phyloP scores from a whole-genome alignment of 768 basidiomycete genomes.

The Baorangia bicolor region DNA sequence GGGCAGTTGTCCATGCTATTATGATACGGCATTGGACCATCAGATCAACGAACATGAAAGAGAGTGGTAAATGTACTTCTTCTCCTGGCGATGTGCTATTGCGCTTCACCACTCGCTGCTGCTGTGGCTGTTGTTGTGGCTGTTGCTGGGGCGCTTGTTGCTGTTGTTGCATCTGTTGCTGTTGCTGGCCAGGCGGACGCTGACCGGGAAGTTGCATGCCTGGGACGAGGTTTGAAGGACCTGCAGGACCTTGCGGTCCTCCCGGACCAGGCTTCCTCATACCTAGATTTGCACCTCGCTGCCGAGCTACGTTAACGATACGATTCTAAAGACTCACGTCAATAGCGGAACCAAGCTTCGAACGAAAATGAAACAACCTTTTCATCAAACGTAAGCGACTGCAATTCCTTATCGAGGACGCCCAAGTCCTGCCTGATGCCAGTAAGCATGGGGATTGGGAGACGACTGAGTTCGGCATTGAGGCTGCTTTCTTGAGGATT shows the following conservation, averaged over 20 bases:
- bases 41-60: not conserved
- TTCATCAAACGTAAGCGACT: slow-evolving; percentile 46
- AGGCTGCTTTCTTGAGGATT: slow-evolving; percentile 26
- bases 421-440: slow-evolving; percentile 44
- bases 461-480: slow-evolving; percentile 41
- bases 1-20: slow-evolving; percentile 46
- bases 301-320: slow-evolving; percentile 33
- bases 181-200: slow-evolving; percentile 34
- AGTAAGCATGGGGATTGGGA: slow-evolving; percentile 37
- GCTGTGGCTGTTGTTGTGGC: slow-evolving; percentile 25
- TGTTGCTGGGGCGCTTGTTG: slow-evolving; percentile 29
- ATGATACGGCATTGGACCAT: not conserved
- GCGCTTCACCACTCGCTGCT: slow-evolving; percentile 42
- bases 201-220: slow-evolving; percentile 43
- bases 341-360: not conserved
- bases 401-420: slow-evolving; percentile 45
- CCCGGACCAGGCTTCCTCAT: slow-evolving; percentile 31
- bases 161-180: slow-evolving; percentile 21
- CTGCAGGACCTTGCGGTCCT: slow-evolving; percentile 25
- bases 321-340: slow-evolving; percentile 33
- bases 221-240: slow-evolving; percentile 26
- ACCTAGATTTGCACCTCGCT: slow-evolving; percentile 16
- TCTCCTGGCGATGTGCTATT: slow-evolving; percentile 64
- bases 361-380: slow-evolving; percentile 45
- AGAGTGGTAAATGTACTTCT: slow-evolving; percentile 42